Evolutionary conservation across 2,329 filamentous ascomycete genomes (phyloP).

Genomic region (Colletotrichum chrysophilum): DNA sequence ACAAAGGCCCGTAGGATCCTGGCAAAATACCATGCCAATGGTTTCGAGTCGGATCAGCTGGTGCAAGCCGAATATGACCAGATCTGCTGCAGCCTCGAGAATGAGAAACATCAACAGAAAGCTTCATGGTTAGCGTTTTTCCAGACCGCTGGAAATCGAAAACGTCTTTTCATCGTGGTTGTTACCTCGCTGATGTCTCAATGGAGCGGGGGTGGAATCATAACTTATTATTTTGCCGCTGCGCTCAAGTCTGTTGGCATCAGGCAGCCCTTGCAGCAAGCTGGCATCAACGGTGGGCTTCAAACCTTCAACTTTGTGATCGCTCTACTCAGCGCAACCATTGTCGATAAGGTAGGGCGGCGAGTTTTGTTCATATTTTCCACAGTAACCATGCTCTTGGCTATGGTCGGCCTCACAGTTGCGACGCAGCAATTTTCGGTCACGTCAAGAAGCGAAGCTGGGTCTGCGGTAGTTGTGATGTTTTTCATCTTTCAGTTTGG

Average conservation of each 20-base stretch:
- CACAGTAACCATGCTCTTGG: not conserved
- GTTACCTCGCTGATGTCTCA: not conserved
- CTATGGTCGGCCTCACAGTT: not conserved
- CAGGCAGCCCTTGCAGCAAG: not conserved
- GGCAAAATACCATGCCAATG: slow-evolving; percentile 52
- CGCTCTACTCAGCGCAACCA: not conserved
- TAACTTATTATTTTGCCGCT: not conserved
- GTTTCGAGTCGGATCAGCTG: slow-evolving; percentile 38
- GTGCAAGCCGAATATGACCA: slow-evolving; percentile 55
- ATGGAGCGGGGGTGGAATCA: not conserved
- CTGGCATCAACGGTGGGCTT: slow-evolving; percentile 8
- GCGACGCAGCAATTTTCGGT: not conserved
- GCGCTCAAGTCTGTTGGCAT: not conserved
- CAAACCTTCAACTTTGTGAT: slow-evolving; percentile 4
- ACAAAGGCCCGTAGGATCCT: slow-evolving; percentile 51
- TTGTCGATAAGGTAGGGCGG: not conserved
- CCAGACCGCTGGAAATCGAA: not conserved
- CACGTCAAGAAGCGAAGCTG: slow-evolving; percentile 20
- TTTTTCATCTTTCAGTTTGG: slow-evolving; percentile 44
- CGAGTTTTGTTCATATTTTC: not conserved
- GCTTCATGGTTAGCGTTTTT: not conserved
- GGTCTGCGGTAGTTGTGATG: slow-evolving; percentile 30
- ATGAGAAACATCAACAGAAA: slow-evolving; percentile 33
- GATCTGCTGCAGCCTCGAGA: slow-evolving; percentile 50
- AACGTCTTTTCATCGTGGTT: not conserved